phyloP scores from a whole-genome alignment of 768 basidiomycete species.

The Termitomyces sp. region DNA sequence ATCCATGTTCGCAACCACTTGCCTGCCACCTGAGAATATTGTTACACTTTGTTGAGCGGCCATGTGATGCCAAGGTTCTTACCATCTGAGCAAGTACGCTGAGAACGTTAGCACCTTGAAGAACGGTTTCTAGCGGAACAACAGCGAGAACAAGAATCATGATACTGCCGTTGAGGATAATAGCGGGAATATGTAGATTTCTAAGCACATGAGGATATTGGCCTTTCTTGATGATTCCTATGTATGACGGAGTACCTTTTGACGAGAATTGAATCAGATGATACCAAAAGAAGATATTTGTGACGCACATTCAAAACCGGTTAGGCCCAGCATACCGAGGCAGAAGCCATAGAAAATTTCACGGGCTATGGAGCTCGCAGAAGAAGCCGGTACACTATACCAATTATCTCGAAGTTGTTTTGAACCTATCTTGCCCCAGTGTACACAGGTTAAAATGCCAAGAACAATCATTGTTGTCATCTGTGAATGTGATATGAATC shows the following conservation, averaged over 20 bases:
- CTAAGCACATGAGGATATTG: slow-evolving; percentile 58
- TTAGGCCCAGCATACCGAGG: slow-evolving; percentile 47
- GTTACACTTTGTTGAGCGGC: slow-evolving; percentile 19
- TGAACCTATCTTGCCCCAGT: slow-evolving; percentile 21
- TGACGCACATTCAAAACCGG: slow-evolving; percentile 58
- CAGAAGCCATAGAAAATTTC: too few relatives aligned
- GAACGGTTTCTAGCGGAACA: slow-evolving; percentile 50
- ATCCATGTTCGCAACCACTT: slow-evolving; percentile 63
- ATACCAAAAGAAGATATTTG: not conserved
- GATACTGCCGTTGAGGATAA: slow-evolving; percentile 53
- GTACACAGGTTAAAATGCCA: slow-evolving; percentile 20
- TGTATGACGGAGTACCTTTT: slow-evolving; percentile 59
- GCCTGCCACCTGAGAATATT: slow-evolving; percentile 45
- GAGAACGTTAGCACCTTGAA: slow-evolving; percentile 20
- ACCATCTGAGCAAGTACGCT: slow-evolving; percentile 50
- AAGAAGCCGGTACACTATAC: too few relatives aligned
- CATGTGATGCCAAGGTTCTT: not conserved
- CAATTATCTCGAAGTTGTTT: slow-evolving; percentile 23
- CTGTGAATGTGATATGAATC: slow-evolving; percentile 28
- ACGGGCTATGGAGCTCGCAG: too few relatives aligned
- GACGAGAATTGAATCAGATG: too few relatives aligned
- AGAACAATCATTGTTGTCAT: slow-evolving; percentile 54
- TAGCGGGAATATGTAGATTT: slow-evolving; percentile 60
- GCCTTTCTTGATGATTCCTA: slow-evolving; percentile 55
- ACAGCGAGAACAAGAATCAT: slow-evolving; percentile 62